Base-by-base conservation (phyloP, 2,329 filamentous ascomycete species). In the Aspergillus fumigatus region DNA sequence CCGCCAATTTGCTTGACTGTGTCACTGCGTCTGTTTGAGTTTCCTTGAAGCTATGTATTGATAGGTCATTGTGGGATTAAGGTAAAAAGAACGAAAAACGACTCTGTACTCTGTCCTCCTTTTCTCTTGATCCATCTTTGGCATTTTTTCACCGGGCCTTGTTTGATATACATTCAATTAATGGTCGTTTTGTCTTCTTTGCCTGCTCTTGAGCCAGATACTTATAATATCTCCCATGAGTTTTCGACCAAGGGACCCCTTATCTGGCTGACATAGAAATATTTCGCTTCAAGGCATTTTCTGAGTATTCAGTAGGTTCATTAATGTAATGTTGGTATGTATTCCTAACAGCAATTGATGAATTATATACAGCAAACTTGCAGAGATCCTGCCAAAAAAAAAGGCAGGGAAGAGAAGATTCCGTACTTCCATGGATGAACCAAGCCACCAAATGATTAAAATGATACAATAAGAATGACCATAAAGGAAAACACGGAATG, bases 401-500 rank as follows among this genome's bases (percentile, higher is more conserved):
- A 4, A 47, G 25, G 11, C 4, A 25, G 21, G 43, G 19, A 14
- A 14, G 41, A 19, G 41, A 47, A 47, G 21, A 47, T 26, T 7
- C 19, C 23, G 7, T 10, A 23, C 23, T 10, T 21, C 27, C 40
- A 40, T 54, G 32, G 11, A 23, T 40, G 8, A 40, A 25, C 35
- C 47, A 17, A 35, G 17, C 26, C 40, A 40, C 27, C 9, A 41
- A 27, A 40, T 25, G 23, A 47, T 54, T 55, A 32, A 55, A 48
- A 60, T 54, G 50, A 41, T 59, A 57, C 54, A 55, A 21, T 35
- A 19, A n/a, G 17, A 48, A 50, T 48, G 38, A 58, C 32, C 35
- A 32, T 55, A n/a, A 40, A 49, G 50, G 6, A 26, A 48, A 56
- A 55, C 54, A 59, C 56, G 49, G 57, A 62, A 53, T 47, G 51